phyloP scores from a whole-genome alignment of 192 early-diverging fungal genomes.

The Umbelopsis ramanniana region DNA sequence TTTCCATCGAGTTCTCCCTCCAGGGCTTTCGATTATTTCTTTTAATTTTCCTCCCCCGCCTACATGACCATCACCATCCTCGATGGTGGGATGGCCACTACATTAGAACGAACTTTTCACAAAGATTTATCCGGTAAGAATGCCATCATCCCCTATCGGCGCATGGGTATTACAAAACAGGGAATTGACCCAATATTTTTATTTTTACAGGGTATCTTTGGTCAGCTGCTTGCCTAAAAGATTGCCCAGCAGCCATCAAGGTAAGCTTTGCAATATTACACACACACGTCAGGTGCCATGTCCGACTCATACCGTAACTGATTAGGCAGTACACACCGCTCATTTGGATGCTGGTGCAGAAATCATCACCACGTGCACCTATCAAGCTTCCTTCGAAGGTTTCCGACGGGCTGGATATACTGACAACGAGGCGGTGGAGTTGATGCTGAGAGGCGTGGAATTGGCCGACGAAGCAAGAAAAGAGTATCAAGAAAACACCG shows the following conservation, averaged over 20 bases:
- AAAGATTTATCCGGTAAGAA: conserved; percentile 43
- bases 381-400: conserved; percentile 55
- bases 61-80: conserved; percentile 18
- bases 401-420: conserved; percentile 47
- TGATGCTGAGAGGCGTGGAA: conserved; percentile 47
- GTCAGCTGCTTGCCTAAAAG: conserved; percentile 44
- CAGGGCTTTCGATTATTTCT: neutral
- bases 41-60: neutral
- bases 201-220: conserved; percentile 36
- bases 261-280: conserved; percentile 10
- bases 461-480: conserved; percentile 55
- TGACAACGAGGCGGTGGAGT: conserved; percentile 30
- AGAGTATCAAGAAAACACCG: conserved; percentile 28
- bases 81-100: conserved; percentile 54
- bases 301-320: neutral
- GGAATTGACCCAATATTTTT: neutral
- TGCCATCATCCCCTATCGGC: too few species aligned
- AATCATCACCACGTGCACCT: conserved; percentile 58
- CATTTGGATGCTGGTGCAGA: conserved; percentile 61
- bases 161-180: too few species aligned
- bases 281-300: neutral
- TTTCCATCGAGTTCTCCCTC: too few species aligned
- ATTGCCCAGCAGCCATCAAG: conserved; percentile 47
- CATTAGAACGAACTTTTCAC: conserved; percentile 38
- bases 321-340: conserved; percentile 44